Evolutionary conservation across 2,329 filamentous ascomycete genomes (phyloP).

Genomic region (Nemania sp.): DNA sequence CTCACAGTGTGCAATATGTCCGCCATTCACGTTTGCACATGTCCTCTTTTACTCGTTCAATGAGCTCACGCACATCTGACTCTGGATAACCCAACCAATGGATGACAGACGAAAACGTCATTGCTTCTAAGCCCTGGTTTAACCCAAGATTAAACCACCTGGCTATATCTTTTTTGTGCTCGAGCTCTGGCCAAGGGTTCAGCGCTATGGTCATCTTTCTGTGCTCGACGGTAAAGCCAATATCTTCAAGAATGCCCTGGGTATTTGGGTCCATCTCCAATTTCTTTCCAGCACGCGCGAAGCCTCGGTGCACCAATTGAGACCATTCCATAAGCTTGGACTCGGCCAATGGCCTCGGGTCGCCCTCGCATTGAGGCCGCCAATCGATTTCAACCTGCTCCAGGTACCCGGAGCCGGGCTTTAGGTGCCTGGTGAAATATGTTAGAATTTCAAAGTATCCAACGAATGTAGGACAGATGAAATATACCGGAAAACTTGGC

Average conservation of each 20-base stretch:
- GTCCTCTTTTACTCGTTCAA: constrained; percentile 67
- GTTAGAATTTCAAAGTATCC: constrained; percentile 1
- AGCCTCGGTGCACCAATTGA: constrained; percentile 68
- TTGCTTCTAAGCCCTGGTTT: constrained; percentile 71
- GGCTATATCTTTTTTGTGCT: constrained; percentile 69
- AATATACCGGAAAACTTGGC: constrained; percentile 67
- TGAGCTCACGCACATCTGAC: constrained; percentile 66
- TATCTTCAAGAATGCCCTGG: constrained; percentile 62
- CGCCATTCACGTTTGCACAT: constrained; percentile 70
- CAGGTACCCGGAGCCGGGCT: constrained; percentile 73
- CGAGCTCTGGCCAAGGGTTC: constrained; percentile 72
- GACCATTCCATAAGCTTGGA: constrained; percentile 72
- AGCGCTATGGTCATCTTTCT: constrained; percentile 70
- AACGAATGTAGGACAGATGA: background rate
- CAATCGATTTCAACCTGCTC: constrained; percentile 93
- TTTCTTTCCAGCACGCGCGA: constrained; percentile 65
- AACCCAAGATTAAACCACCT: constrained; percentile 84
- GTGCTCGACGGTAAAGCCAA: constrained; percentile 79
- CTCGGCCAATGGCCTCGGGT: constrained; percentile 42
- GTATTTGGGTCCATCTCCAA: constrained; percentile 64
- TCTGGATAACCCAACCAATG: constrained; percentile 62
- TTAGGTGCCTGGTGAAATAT: constrained; percentile 64
- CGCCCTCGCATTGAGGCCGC: constrained; percentile 72
- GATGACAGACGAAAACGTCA: constrained; percentile 75
- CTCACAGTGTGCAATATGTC: constrained; percentile 79